A percentile compares a stretch with the other conserved stretches of the same genome.
Evolutionary conservation across 345 rosid species (phyloP).

Genomic region (Hirschfeldia incana): DNA sequence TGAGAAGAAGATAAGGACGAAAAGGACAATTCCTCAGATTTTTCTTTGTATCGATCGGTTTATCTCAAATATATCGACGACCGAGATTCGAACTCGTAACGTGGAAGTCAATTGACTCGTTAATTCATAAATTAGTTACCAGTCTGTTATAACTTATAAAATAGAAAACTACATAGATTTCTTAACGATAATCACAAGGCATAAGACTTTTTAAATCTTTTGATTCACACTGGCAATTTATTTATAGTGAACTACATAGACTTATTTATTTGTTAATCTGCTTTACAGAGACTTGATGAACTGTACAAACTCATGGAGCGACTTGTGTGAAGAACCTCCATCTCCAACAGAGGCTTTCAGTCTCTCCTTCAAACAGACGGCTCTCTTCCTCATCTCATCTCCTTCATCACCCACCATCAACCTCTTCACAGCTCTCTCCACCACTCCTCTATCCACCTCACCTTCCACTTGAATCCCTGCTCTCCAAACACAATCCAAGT

Average conservation of each 20-base stretch:
- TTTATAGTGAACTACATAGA: too few relatives aligned
- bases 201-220: too few relatives aligned
- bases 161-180: too few relatives aligned
- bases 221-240: too few relatives aligned
- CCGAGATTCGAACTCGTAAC: not conserved
- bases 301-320: too few relatives aligned
- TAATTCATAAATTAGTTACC: too few relatives aligned
- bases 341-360: not conserved
- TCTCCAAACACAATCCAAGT: not conserved
- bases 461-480: not conserved
- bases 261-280: too few relatives aligned
- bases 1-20: slow-evolving; percentile 32
- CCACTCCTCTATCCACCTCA: not conserved
- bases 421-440: not conserved
- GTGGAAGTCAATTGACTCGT: not conserved
- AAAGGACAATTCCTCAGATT: not conserved
- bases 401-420: not conserved
- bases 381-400: not conserved
- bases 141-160: too few relatives aligned
- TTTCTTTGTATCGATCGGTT: not conserved
- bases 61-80: not conserved
- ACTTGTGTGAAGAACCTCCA: not conserved
- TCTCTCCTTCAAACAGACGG: not conserved
- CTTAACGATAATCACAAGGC: too few relatives aligned
- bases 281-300: too few relatives aligned